Base-by-base conservation (phyloP, 257 asterid species). In the Solanum appendiculatum region DNA sequence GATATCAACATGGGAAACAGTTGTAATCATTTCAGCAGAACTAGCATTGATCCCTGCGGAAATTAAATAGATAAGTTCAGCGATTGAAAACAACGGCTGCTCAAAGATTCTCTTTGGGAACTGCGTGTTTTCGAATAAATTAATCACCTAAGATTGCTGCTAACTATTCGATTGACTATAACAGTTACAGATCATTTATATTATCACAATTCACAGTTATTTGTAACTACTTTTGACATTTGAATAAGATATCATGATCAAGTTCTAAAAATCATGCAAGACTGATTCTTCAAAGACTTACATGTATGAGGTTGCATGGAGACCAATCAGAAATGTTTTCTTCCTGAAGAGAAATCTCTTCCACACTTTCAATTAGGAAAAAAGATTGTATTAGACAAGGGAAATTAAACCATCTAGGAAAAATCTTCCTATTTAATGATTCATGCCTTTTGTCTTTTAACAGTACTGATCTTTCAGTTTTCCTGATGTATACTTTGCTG, bases 361-460 rank as follows among this genome's bases (percentile, higher is more conserved):
- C 83, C 60, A 77, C 60, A 40, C 83, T 77, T 77, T 77, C 83
- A 77, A 77, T 77, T 77, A 77, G 83, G 83, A 77, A 77, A 75
- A 75, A 42, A 42, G 83, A 25, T 44, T 78, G 15, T 44, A 44
- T 78, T 44, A 44, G 64, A 78, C 40, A 27, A 44, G 63, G 84
- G 84, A 78, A 44, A 13, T 44, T 42, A 78, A 78, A 78, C 60
- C 84, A 27, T 39, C 44, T 39, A 39, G 36, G 58, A 42, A 14
- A 54, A 77, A 44, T 77, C 25, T 25, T 42, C 63, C 63, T 44
- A 78, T 25, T 44, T 78, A 27, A 78, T 31, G 27, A 78, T 78
- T 25, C 84, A 42, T 77, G 84, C 63, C 60, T 42, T 77, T n/a
- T 42, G 37, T 25, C 36, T 14, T 72, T 78, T 27, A 78, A 44